Evolutionary conservation across 2,329 filamentous ascomycete species (phyloP), one percentile per base, ranked within the genome.

Genomic region (Epichloe elymi): DNA sequence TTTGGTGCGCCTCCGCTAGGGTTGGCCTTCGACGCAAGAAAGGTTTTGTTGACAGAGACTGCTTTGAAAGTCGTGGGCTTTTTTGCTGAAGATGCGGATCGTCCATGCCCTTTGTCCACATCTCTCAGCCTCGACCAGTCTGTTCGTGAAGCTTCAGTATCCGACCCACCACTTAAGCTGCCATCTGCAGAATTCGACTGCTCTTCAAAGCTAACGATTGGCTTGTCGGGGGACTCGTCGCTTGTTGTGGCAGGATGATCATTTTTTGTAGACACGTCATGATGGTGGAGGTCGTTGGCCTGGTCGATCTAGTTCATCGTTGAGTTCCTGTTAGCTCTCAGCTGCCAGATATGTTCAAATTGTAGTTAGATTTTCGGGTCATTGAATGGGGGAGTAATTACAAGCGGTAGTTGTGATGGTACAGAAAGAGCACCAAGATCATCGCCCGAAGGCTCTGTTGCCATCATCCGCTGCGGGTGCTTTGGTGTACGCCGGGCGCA

Each of bases 11-110:
- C 62, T 54, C 63, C 65, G 50, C 67, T 65, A 17, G 70, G 64
- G 17, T 73, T 64, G 44, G 69, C 75, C 66, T 91, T 91, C 54
- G 85, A 79, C n/a, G 79, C 80, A 37, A 93, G 74, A 63, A 91
- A 94, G 42, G 80, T 88, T 67, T 86, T 89, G 58, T 90, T 91
- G 58, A 91, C 85, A 5, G 86, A 90, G 46, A 93, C 85, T 17
- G 87, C 80, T 67, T 93, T 94, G 74, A 94, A 93, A 12, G 82
- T 83, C 17, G 82, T 71, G 19, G 83, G 82, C 67, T 88, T 91
- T 86, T 86, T 89, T 55, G 82, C 72, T 3, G 82, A 61, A 55
- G 83, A 75, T 56, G 74, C 71, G 8, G 72, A 72, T 53, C 79
- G 80, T 54, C 70, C 69, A 63, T 87, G 79, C 46, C 74, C 73